Percentiles rank a stretch among this genome's conserved stretches.
Conservation (phyloP, 371 early-diverging fungal species). For the Mucor lusitanicus region DNA sequence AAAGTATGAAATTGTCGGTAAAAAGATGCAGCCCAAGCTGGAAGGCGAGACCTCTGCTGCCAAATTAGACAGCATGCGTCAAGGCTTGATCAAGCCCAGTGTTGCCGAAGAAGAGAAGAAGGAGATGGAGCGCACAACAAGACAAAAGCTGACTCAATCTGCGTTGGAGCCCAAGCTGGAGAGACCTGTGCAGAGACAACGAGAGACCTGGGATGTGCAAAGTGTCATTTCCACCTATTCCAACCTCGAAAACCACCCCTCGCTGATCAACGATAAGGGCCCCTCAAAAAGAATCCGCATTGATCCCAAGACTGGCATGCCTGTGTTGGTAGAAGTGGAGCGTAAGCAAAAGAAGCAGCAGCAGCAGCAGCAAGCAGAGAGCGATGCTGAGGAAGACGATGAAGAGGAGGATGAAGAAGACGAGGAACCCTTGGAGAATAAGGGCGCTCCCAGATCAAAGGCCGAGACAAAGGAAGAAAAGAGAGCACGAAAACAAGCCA, state of each 20-base stretch:
- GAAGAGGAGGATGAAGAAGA: constrained; percentile 45
- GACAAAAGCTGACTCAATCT: constrained; percentile 33
- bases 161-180: constrained; percentile 29
- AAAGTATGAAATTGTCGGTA: constrained; percentile 80
- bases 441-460: constrained; percentile 67
- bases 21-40: constrained; percentile 63
- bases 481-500: constrained; percentile 80
- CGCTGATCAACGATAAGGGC: constrained; percentile 61
- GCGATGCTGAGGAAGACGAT: constrained; percentile 25
- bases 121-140: constrained; percentile 11
- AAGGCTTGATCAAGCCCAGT: constrained; percentile 41
- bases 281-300: constrained; percentile 53
- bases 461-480: constrained; percentile 87
- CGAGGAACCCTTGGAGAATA: constrained; percentile 42
- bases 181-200: constrained; percentile 52
- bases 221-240: constrained; percentile 81
- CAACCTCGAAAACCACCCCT: constrained; percentile 82
- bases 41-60: constrained; percentile 66
- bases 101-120: constrained; percentile 20
- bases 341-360: constrained; percentile 34
- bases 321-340: constrained; percentile 51
- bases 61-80: constrained; percentile 72
- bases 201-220: constrained; percentile 81
- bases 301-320: constrained; percentile 71
- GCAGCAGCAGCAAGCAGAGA: not conserved